phyloP scores from a whole-genome alignment of 2,329 filamentous ascomycete genomes.

The Colletotrichum siamense region DNA sequence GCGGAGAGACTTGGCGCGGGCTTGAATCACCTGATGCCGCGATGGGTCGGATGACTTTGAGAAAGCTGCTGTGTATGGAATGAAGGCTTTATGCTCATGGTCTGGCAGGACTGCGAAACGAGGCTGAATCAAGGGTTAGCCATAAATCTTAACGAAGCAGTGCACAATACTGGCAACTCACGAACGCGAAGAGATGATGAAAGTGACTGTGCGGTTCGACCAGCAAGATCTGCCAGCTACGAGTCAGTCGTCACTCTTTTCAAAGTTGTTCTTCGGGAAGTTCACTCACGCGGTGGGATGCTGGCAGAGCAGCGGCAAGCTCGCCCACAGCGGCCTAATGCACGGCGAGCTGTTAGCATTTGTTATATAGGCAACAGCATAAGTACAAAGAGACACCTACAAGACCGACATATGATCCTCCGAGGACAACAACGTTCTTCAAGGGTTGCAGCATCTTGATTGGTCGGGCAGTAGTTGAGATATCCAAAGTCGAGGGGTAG shows the following conservation, averaged over 20 bases:
- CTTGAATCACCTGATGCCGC: constrained; percentile 1
- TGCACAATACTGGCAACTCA: neutral
- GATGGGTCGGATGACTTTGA: neutral
- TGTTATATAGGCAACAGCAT: neutral
- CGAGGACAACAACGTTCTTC: constrained; percentile 46
- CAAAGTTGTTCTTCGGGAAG: neutral
- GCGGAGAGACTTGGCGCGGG: neutral
- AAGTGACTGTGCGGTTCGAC: constrained; percentile 14
- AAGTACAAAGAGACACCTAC: constrained; percentile 20
- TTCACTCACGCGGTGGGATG: neutral
- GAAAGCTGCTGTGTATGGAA: constrained; percentile 44
- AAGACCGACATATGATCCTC: constrained; percentile 49
- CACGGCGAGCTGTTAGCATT: neutral
- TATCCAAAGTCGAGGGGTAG: neutral
- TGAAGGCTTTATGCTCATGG: constrained; percentile 50
- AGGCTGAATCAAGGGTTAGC: constrained; percentile 36
- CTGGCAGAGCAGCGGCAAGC: constrained; percentile 2
- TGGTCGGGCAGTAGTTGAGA: neutral
- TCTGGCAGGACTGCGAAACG: constrained; percentile 46
- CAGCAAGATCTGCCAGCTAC: neutral
- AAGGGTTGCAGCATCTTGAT: constrained; percentile 1
- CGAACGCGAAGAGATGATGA: constrained; percentile 6
- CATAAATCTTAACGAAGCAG: too few relatives aligned
- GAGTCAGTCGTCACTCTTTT: neutral
- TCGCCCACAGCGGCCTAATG: neutral